Percentiles rank a stretch among this genome's conserved stretches.
Evolutionary conservation across 1,284 basidiomycete species (phyloP).

Genomic region (Malassezia pachydermatis): DNA sequence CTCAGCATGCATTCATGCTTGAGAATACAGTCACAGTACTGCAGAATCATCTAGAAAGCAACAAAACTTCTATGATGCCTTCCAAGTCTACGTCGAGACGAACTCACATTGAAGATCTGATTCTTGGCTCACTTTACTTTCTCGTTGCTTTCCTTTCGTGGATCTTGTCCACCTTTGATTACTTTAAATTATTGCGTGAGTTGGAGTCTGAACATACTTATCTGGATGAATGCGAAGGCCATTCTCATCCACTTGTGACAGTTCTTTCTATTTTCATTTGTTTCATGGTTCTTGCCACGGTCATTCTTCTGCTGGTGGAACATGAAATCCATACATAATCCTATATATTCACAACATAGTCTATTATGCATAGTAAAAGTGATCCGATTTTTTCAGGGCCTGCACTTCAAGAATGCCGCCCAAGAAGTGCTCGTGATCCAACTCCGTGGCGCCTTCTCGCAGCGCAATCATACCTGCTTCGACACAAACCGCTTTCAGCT

Average conservation of each 20-base stretch:
- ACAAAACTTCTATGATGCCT: not conserved
- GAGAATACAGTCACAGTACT: not conserved
- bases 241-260: conserved; percentile 12
- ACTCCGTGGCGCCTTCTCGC: conserved; percentile 70
- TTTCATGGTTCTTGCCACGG: conserved; percentile 9
- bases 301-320: conserved; percentile 14
- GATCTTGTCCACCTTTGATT: conserved; percentile 8
- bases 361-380: conserved; percentile 35
- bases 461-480: conserved; percentile 96
- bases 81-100: not conserved
- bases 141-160: conserved; percentile 2
- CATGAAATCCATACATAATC: conserved; percentile 6
- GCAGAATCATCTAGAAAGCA: not conserved
- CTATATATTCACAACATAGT: not conserved
- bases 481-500: conserved; percentile 59
- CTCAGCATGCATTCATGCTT: not conserved
- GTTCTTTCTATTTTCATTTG: conserved; percentile 3
- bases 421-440: conserved; percentile 47
- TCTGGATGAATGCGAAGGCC: conserved; percentile 17
- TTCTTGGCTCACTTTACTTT: conserved; percentile 10
- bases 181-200: conserved; percentile 10
- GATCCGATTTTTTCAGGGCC: conserved; percentile 47
- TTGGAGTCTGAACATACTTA: conserved; percentile 12
- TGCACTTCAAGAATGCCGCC: conserved; percentile 48
- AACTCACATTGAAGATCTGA: not conserved